Evolutionary conservation across 2,329 filamentous ascomycete species (phyloP).

Genomic region (Fusarium lyarnte): DNA sequence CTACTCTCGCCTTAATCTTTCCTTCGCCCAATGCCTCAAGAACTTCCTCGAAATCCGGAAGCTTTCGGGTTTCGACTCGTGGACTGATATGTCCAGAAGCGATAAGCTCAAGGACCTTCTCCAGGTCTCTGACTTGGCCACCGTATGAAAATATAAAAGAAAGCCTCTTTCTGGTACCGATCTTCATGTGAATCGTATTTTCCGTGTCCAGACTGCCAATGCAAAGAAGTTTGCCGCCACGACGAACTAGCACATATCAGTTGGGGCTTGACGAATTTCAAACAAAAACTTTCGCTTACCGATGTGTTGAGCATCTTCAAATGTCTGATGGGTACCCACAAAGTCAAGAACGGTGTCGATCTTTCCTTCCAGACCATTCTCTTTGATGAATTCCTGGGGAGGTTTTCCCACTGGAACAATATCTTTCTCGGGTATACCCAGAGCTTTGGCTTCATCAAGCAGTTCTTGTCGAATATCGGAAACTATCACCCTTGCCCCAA

Average conservation of each 20-base stretch:
- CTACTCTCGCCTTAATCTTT: constrained; percentile 10
- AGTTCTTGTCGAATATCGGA: constrained; percentile 32
- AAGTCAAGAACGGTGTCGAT: constrained; percentile 36
- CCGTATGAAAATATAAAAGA: constrained; percentile 56
- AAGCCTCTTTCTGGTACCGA: constrained; percentile 53
- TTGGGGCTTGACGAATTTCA: fast-evolving
- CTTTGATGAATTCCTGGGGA: constrained; percentile 19
- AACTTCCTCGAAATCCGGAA: constrained; percentile 22
- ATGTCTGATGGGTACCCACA: constrained; percentile 36
- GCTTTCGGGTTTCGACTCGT: constrained; percentile 19
- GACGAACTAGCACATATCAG: constrained; percentile 9
- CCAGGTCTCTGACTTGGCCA: constrained; percentile 52
- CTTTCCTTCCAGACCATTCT: neutral
- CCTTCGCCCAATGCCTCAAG: constrained; percentile 8
- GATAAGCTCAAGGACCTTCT: constrained; percentile 42
- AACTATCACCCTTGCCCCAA: constrained; percentile 27
- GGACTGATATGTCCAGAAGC: constrained; percentile 15
- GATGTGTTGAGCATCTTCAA: constrained; percentile 38
- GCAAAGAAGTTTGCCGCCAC: constrained; percentile 50
- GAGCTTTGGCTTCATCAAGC: constrained; percentile 20
- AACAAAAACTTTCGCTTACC: neutral
- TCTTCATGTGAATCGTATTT: constrained; percentile 56
- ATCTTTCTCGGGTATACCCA: constrained; percentile 14
- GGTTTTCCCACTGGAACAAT: constrained; percentile 20
- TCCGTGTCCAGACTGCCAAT: constrained; percentile 51